These are phyloP conservation scores for Cercospora beticola DNA, from an alignment of 2,329 filamentous ascomycete genomes.

Conservation along the genomic window DNA sequence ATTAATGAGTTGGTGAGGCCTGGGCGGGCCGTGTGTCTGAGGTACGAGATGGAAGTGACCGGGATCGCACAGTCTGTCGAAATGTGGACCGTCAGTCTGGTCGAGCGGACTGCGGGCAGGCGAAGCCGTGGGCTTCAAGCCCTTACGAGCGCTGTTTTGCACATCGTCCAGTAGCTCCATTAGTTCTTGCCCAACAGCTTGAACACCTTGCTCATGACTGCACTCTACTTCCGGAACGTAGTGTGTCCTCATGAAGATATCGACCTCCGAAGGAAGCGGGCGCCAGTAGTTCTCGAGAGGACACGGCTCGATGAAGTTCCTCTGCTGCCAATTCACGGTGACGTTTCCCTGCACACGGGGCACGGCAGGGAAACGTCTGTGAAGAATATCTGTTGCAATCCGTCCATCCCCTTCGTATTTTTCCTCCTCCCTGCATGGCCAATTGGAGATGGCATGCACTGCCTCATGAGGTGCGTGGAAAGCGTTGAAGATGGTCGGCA, in stretches of 20 bases:
- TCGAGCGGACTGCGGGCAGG: not conserved
- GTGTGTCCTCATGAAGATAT: constrained; percentile 23
- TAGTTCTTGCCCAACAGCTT: not conserved
- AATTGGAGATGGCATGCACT: constrained; percentile 36
- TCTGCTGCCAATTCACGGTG: constrained; percentile 45
- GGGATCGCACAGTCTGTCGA: not conserved
- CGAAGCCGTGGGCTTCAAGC: not conserved
- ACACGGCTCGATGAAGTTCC: constrained; percentile 40
- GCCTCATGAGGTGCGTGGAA: not conserved
- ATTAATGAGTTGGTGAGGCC: not conserved
- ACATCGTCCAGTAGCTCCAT: not conserved
- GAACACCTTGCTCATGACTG: constrained; percentile 23
- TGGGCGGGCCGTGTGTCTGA: not conserved
- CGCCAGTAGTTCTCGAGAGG: constrained; percentile 40
- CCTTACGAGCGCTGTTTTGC: not conserved
- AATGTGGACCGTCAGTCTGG: not conserved
- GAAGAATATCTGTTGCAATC: constrained; percentile 45
- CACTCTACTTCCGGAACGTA: constrained; percentile 26
- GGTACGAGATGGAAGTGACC: not conserved
- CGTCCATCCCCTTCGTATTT: constrained; percentile 52
- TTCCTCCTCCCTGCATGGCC: constrained; percentile 44
- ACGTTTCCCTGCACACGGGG: constrained; percentile 45
- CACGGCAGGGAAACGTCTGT: constrained; percentile 46
- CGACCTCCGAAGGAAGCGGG: constrained; percentile 16
- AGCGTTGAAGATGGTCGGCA: constrained; percentile 40